Base-by-base conservation (phyloP, 1,284 basidiomycete genomes). In the Puccinia hordei region DNA sequence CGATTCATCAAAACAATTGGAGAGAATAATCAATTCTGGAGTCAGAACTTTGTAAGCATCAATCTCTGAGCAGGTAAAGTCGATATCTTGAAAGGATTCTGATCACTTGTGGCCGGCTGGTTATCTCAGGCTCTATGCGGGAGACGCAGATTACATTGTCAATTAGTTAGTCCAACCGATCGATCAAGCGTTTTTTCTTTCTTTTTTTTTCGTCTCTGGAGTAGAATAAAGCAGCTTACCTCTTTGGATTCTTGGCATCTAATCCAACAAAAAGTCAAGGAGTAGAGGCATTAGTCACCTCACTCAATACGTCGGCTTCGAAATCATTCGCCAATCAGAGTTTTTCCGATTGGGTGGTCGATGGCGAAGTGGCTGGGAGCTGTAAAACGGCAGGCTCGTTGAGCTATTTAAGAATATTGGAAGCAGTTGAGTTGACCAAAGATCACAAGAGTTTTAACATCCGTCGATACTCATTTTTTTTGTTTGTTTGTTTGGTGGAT, bases 141-240 rank as follows among this genome's bases (percentile, higher is more conserved):
- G 76, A 0, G 76, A 78, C 46, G 76, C 76, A n/a, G 76, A 71
- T 46, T 78, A 35, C 27, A 69, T 78, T 27, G 76, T 78, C 17
- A 78, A 78, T 27, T 78, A 78, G 76, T 78, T 33, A 57, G 76
- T 71, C 35, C 44, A 9, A n/a, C 27, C 41, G 27, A 74, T 59
- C 27, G 13, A 6, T n/a, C 19, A n/a, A 63, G 38, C n/a, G 3
- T 33, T 30, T 33, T 24, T 55, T 19, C 49, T 22, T 5, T 59
- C n/a, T 24, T 13, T 44, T 10, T 6, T 55, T 1, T 27, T 13
- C n/a, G n/a, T n/a, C n/a, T n/a, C n/a, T n/a, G n/a, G 24, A 63
- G 19, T 41, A 24, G 6, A 8, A 30, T 24, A 17, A n/a, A 53
- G 30, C 27, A 51, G 49, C 15, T 74, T 57, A 22, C 57, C 35